phyloP scores from a whole-genome alignment of 257 asterid genomes.

The Fraxinus cuspidata region DNA sequence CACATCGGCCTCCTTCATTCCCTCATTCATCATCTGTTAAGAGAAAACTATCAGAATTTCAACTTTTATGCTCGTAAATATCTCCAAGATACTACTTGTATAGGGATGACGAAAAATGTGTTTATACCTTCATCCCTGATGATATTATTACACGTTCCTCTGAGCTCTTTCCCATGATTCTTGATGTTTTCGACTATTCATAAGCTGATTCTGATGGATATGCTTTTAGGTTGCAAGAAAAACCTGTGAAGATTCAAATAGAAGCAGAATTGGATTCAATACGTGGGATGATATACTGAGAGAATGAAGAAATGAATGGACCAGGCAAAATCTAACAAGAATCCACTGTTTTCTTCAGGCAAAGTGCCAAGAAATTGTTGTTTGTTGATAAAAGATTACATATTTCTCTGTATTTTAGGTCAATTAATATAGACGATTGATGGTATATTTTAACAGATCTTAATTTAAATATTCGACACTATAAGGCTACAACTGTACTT shows the following conservation, averaged over 20 bases:
- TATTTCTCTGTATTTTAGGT: neutral
- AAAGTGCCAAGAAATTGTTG: slow-evolving; percentile 24
- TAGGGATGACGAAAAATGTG: neutral
- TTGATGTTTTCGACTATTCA: slow-evolving; percentile 25
- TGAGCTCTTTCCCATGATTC: slow-evolving; percentile 33
- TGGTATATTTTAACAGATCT: slow-evolving; percentile 12
- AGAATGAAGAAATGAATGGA: slow-evolving; percentile 14
- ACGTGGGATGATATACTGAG: neutral
- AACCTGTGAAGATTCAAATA: neutral
- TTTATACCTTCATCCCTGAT: slow-evolving; percentile 38
- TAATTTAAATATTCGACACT: slow-evolving; percentile 23
- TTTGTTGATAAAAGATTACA: slow-evolving; percentile 25
- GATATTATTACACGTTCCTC: slow-evolving; percentile 29
- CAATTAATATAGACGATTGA: slow-evolving; percentile 9
- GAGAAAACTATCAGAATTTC: neutral
- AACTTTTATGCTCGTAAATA: neutral
- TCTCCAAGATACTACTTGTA: neutral
- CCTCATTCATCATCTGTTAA: slow-evolving; percentile 28
- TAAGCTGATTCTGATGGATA: slow-evolving; percentile 23
- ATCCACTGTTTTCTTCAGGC: neutral
- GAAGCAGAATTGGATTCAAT: neutral
- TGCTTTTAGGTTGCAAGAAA: neutral
- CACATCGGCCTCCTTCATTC: slow-evolving; percentile 42
- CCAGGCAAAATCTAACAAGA: neutral
- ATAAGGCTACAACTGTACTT: neutral